A percentile compares a stretch with the other conserved stretches of the same genome.
phyloP scores from a whole-genome alignment of 192 early-diverging fungal species.

The Glomus cerebriforme region DNA sequence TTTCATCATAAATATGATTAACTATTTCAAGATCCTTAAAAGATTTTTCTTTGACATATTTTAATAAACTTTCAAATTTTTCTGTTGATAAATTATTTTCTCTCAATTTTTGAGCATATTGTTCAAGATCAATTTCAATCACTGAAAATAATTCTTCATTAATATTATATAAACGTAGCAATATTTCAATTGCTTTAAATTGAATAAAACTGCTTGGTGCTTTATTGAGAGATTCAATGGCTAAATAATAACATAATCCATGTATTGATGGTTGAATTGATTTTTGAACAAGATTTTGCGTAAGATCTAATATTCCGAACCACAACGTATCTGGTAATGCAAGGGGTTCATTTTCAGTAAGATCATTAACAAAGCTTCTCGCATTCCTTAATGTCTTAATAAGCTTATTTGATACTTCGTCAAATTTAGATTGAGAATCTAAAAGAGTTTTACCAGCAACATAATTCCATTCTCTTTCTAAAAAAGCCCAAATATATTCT shows the following conservation, averaged over 20 bases:
- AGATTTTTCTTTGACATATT: not conserved
- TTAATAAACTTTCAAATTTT: not conserved
- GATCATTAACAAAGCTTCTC: not conserved
- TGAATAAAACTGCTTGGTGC: too few species aligned
- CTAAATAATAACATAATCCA: not conserved
- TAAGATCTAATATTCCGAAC: not conserved
- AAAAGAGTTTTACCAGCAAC: too few species aligned
- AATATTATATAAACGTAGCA: not conserved
- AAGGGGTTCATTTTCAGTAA: not conserved
- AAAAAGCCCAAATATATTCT: too few species aligned
- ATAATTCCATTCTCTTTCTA: too few species aligned
- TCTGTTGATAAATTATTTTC: not conserved
- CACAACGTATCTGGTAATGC: not conserved
- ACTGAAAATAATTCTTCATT: not conserved
- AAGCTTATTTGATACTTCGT: too few species aligned
- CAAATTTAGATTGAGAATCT: too few species aligned
- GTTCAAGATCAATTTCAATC: not conserved
- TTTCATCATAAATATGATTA: not conserved
- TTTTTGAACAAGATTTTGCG: not conserved
- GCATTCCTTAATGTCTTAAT: too few species aligned
- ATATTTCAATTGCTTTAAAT: not conserved
- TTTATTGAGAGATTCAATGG: too few species aligned
- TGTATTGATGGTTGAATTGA: not conserved
- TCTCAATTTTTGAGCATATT: not conserved
- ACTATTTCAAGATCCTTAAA: too few species aligned